These are phyloP conservation scores for Solanum piurae DNA, from an alignment of 257 asterid species.

Conservation along the genomic window DNA sequence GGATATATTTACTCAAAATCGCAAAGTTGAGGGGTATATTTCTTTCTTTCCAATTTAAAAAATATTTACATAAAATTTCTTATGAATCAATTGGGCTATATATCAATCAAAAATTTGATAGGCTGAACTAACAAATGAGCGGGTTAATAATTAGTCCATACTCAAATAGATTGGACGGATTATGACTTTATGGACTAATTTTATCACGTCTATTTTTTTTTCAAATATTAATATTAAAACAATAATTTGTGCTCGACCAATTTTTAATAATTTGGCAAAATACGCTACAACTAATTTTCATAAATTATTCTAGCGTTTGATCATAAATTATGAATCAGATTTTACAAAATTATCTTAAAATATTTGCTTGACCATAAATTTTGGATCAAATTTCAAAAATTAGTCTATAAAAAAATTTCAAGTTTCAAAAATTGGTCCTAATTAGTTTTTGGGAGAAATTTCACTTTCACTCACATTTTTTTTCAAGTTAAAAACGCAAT, in stretches of 20 bases:
- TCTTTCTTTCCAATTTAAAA: too few relatives aligned
- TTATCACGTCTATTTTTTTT: background rate
- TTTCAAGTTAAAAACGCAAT: too few relatives aligned
- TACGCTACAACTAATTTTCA: background rate
- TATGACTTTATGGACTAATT: too few relatives aligned
- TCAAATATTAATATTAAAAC: background rate
- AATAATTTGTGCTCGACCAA: background rate
- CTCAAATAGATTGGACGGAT: background rate
- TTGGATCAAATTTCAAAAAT: background rate
- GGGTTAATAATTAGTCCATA: background rate
- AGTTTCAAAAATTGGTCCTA: background rate
- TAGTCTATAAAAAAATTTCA: background rate
- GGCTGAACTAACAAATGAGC: background rate
- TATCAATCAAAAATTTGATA: too few relatives aligned
- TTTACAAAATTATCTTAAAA: background rate
- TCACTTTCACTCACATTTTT: background rate
- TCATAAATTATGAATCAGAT: background rate
- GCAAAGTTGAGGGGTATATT: background rate
- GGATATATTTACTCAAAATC: too few relatives aligned
- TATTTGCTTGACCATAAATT: background rate
- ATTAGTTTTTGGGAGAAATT: background rate
- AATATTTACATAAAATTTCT: too few relatives aligned
- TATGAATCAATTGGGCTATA: too few relatives aligned
- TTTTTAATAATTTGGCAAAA: background rate
- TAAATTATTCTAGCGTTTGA: too few relatives aligned